phyloP scores from a whole-genome alignment of 2,329 filamentous ascomycete genomes.

The Cercospora zeae-maydis region DNA sequence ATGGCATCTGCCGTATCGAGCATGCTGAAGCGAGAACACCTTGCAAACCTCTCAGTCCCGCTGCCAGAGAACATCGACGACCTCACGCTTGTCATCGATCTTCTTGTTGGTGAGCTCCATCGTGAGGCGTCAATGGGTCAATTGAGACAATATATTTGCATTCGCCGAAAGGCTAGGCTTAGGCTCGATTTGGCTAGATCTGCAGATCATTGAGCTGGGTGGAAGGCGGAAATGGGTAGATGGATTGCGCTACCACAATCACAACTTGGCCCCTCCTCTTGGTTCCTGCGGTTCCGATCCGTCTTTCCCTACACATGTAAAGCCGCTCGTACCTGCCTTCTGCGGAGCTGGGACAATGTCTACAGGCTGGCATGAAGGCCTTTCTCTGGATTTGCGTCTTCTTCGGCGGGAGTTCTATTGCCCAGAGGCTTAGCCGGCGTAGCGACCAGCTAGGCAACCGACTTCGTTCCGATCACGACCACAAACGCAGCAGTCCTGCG shows the following conservation, averaged over 20 bases:
- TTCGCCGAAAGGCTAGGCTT: neutral
- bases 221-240: neutral
- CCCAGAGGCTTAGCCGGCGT: neutral
- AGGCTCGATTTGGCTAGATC: neutral
- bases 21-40: neutral
- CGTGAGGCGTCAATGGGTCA: neutral
- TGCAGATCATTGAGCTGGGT: neutral
- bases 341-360: neutral
- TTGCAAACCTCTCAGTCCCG: neutral
- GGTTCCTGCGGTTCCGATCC: neutral
- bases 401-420: neutral
- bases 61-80: neutral
- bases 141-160: constrained; percentile 7
- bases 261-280: neutral
- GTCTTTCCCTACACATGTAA: neutral
- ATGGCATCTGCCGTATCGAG: neutral
- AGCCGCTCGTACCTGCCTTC: neutral
- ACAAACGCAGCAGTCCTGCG: neutral
- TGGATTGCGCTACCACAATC: constrained; percentile 1
- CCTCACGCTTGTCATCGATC: neutral
- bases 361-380: neutral
- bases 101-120: neutral
- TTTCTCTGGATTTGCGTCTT: constrained; percentile 1
- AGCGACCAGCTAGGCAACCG: neutral
- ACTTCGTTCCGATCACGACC: neutral